Conservation (phyloP, 2,329 filamentous ascomycete genomes). For the Sporothrix dimorphospora region DNA sequence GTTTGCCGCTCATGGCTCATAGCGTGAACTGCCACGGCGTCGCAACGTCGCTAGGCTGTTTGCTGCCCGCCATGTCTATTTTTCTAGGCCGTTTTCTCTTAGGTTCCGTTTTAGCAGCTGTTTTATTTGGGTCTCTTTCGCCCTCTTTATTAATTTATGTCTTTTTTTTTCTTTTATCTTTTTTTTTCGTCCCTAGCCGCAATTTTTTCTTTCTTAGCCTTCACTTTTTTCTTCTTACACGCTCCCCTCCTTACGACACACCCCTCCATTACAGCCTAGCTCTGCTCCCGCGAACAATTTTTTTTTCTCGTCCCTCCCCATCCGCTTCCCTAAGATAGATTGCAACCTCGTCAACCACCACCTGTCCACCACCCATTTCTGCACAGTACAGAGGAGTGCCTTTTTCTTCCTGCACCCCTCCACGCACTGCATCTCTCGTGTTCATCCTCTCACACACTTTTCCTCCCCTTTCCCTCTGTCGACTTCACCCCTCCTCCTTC, state of each 20-base stretch:
- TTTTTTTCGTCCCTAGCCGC: constrained; percentile 4
- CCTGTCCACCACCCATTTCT: neutral
- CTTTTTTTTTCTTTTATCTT: constrained; percentile 19
- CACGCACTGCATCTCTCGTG: constrained; percentile 12
- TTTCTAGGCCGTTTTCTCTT: constrained; percentile 14
- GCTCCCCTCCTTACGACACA: constrained; percentile 3
- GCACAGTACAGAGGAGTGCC: neutral
- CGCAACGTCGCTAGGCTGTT: neutral
- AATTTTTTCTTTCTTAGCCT: constrained; percentile 14
- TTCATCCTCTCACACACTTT: constrained; percentile 16
- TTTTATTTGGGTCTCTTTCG: constrained; percentile 7
- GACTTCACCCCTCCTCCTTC: constrained; percentile 14
- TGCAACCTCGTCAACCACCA: constrained; percentile 31
- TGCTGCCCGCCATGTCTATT: neutral
- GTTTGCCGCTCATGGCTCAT: neutral
- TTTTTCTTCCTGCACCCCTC: constrained; percentile 25
- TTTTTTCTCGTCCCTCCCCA: constrained; percentile 24
- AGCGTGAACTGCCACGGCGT: neutral
- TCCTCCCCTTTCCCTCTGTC: constrained; percentile 5
- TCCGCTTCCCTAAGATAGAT: constrained; percentile 28
- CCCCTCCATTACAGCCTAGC: constrained; percentile 29
- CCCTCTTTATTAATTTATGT: constrained; percentile 10
- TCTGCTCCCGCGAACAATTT: constrained; percentile 26
- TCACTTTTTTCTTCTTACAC: constrained; percentile 13
- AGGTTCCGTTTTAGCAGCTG: constrained; percentile 4